These are phyloP conservation scores for Cronartium quercuum DNA, from an alignment of 1,284 basidiomycete species.

Conservation along the genomic window DNA sequence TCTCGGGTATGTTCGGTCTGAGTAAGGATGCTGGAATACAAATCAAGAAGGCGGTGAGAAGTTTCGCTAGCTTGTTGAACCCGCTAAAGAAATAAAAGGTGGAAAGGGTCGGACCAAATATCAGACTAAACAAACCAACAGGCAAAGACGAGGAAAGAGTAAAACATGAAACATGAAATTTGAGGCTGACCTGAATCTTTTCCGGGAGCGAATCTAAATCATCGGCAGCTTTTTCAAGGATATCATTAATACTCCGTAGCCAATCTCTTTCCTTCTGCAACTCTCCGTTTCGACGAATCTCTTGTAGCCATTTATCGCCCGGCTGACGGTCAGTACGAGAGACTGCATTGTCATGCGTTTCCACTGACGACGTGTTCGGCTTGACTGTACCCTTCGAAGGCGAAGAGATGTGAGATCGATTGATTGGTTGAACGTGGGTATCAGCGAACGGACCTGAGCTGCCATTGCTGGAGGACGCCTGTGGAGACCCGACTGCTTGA, in stretches of 20 bases:
- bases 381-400: background rate
- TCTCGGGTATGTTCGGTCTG: conserved; percentile 46
- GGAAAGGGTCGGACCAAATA: conserved; percentile 4
- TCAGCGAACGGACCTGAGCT: background rate
- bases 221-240: conserved; percentile 38
- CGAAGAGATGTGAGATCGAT: background rate
- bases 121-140: background rate
- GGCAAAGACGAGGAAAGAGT: background rate
- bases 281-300: conserved; percentile 22
- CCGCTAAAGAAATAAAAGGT: conserved; percentile 23
- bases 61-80: conserved; percentile 41
- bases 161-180: conserved; percentile 7
- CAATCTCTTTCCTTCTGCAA: conserved; percentile 41
- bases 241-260: conserved; percentile 41
- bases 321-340: too few species aligned
- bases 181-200: conserved; percentile 41
- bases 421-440: background rate
- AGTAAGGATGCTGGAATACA: conserved; percentile 43
- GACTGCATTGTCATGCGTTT: too few species aligned
- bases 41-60: conserved; percentile 45
- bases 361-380: background rate
- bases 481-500: background rate
- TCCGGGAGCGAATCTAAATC: conserved; percentile 36
- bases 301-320: background rate
- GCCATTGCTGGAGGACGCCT: background rate